Base-by-base conservation (phyloP, 306 rosid genomes). In the Malus sylvestris region DNA sequence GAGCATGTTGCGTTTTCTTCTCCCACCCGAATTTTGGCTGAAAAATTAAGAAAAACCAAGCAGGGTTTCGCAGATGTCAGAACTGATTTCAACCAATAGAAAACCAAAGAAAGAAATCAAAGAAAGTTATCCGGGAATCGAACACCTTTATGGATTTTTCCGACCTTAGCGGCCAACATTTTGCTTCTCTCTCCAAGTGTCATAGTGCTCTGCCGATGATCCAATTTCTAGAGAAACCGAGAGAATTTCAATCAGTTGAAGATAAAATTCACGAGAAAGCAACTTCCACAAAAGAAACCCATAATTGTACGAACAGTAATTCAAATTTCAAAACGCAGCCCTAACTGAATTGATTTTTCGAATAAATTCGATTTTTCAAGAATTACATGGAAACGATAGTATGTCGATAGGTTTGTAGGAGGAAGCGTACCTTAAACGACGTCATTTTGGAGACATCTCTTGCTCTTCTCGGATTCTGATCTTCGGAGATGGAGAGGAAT, bases 21-120 rank as follows among this genome's bases (percentile, higher is more conserved):
- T 29, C 83, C 76, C 19, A 72, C 79, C 74, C 77, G 53, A 85
- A 72, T 73, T 87, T 88, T 52, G 78, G 85, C 96, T 91, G 77
- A 29, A 30, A 30, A 79, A 38, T 68, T 66, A 46, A 69, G 27
- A 23, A 75, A 74, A 80, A 73, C 29, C 44, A 61, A 55, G 55
- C 45, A 82, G 62, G 62, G 35, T 33, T 67, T 52, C 45, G 6
- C 8, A 27, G 8, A 49, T 49, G 25, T 25, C 16, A 79, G 65
- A 60, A 61, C 14, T 11, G 5, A 22, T 5, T 33, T 10, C 6
- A 59, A n/a, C n/a, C n/a, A n/a, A n/a, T n/a, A n/a, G n/a, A n/a
- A n/a, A n/a, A n/a, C n/a, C n/a, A n/a, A n/a, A n/a, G n/a, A n/a
- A n/a, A 64, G 40, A 42, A 67, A 27, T 1, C 0, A 22, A 27